Conservation (phyloP, 108 stramenopile species). For the Skeletonema tropicum region DNA sequence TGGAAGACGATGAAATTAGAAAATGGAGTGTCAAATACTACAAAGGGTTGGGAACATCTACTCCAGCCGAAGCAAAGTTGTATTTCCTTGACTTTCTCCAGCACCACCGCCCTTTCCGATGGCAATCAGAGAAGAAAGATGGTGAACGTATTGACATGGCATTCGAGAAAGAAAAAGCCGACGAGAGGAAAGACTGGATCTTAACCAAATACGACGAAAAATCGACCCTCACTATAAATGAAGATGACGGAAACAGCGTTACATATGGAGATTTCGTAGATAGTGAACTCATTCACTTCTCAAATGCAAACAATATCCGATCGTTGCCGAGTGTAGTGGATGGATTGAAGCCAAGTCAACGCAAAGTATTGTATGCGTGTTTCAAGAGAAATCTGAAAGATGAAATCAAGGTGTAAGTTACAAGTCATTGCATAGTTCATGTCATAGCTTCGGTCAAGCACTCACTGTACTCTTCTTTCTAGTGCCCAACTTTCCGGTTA, state of each 20-base stretch:
- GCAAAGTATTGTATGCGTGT: slow-evolving; percentile 92
- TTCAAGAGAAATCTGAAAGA: slow-evolving; percentile 87
- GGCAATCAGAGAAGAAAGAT: slow-evolving; percentile 73
- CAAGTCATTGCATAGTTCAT: background rate
- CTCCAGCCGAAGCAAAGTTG: slow-evolving; percentile 86
- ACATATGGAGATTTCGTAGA: slow-evolving; percentile 89
- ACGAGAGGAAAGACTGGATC: slow-evolving; percentile 91
- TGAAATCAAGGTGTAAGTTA: slow-evolving; percentile 82
- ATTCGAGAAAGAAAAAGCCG: slow-evolving; percentile 79
- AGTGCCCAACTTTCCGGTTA: slow-evolving; percentile 89
- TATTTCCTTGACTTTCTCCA: slow-evolving; percentile 81
- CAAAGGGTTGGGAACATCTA: slow-evolving; percentile 95
- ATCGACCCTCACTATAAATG: slow-evolving; percentile 27
- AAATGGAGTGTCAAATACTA: slow-evolving; percentile 91
- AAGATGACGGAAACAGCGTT: slow-evolving; percentile 44
- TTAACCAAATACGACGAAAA: slow-evolving; percentile 63
- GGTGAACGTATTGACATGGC: slow-evolving; percentile 86
- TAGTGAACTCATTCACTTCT: slow-evolving; percentile 92
- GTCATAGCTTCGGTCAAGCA: background rate
- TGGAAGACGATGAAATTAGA: slow-evolving; percentile 55
- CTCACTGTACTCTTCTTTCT: background rate
- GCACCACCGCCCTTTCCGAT: slow-evolving; percentile 77
- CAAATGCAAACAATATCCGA: slow-evolving; percentile 87
- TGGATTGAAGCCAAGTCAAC: slow-evolving; percentile 93
- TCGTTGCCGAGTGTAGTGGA: slow-evolving; percentile 86